Evolutionary conservation across 345 rosid species (phyloP).

Genomic region (Trapa incisa): DNA sequence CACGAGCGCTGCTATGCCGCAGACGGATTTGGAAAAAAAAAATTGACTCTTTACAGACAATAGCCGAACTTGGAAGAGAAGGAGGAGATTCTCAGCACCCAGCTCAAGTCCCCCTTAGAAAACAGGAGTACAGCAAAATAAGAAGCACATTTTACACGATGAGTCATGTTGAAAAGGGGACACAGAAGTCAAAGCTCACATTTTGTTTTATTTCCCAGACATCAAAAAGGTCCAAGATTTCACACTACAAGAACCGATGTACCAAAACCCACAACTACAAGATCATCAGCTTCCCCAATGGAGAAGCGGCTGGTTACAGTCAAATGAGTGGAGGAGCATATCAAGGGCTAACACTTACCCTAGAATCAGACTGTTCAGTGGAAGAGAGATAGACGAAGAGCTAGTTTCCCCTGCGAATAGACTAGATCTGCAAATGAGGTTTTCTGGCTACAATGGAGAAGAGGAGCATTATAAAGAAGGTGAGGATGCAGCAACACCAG

Average conservation of each 20-base stretch:
- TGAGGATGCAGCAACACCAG: background rate
- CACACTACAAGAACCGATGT: background rate
- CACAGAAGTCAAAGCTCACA: conserved; percentile 6
- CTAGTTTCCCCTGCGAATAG: background rate
- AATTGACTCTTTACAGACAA: background rate
- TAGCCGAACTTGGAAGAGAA: background rate
- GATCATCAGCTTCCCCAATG: background rate
- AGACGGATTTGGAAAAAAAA: background rate
- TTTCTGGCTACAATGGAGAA: background rate
- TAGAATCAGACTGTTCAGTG: conserved; percentile 1
- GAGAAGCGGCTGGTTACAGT: background rate
- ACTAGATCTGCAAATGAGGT: background rate
- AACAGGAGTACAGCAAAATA: background rate
- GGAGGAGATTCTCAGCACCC: background rate
- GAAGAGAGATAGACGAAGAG: background rate
- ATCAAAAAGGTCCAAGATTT: background rate
- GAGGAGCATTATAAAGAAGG: background rate
- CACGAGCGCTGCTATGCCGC: background rate
- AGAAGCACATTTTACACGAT: background rate
- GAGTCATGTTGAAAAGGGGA: conserved; percentile 3
- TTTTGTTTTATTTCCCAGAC: background rate
- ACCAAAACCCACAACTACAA: background rate
- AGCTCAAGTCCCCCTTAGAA: background rate
- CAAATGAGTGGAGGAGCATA: background rate
- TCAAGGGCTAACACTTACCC: background rate